phyloP scores from a whole-genome alignment of 148 eudicot species.

The Bassia scoparia region DNA sequence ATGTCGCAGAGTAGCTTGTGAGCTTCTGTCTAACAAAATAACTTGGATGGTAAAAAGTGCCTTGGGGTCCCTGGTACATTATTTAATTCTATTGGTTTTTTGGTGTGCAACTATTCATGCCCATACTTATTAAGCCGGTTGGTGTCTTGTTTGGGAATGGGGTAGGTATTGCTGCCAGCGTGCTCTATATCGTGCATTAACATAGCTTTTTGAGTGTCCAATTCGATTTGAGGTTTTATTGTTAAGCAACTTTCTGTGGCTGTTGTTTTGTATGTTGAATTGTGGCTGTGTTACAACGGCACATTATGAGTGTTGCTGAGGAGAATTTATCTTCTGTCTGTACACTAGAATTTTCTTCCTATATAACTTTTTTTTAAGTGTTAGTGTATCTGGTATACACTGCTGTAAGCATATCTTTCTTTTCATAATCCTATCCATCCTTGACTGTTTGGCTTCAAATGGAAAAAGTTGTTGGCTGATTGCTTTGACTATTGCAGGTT shows the following conservation, averaged over 20 bases:
- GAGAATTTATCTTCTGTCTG: neutral
- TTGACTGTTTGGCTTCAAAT: neutral
- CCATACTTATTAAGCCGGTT: too few species aligned
- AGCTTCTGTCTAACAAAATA: slow-evolving; percentile 29
- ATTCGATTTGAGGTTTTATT: neutral
- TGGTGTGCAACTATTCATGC: too few species aligned
- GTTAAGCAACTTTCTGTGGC: too few species aligned
- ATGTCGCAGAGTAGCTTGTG: slow-evolving; percentile 98
- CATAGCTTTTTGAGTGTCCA: neutral
- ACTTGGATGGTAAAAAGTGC: too few species aligned
- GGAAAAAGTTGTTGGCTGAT: neutral
- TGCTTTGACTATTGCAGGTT: slow-evolving; percentile 47
- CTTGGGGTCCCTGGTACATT: too few species aligned
- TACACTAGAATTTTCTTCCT: neutral
- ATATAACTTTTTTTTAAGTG: neutral
- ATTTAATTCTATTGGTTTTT: too few species aligned
- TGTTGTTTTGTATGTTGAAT: too few species aligned
- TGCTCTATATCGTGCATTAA: neutral
- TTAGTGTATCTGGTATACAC: neutral
- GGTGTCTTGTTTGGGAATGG: neutral
- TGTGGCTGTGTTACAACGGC: neutral
- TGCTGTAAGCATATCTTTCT: neutral
- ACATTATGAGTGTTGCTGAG: neutral
- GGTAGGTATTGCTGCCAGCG: neutral
- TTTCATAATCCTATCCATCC: neutral